Evolutionary conservation across 1,284 basidiomycete genomes (phyloP).

Genomic region (Sanghuangporus sanghuang): DNA sequence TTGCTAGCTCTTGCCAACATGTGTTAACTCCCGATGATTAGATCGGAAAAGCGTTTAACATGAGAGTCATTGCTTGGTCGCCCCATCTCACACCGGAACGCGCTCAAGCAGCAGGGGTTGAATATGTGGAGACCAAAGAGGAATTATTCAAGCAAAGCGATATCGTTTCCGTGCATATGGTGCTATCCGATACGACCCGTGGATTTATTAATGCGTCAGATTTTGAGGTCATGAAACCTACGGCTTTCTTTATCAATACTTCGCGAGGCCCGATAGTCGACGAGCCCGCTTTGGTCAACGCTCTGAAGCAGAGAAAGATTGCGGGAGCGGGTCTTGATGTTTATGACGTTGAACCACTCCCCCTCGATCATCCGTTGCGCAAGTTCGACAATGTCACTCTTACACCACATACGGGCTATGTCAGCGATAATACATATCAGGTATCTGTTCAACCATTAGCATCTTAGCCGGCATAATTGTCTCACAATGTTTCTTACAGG

Average conservation of each 20-base stretch:
- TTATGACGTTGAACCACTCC: slow-evolving; percentile 59
- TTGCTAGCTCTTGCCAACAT: background rate
- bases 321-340: slow-evolving; percentile 55
- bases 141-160: slow-evolving; percentile 49
- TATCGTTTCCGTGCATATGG: slow-evolving; percentile 55
- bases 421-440: slow-evolving; percentile 45
- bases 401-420: slow-evolving; percentile 58
- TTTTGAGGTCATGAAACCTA: slow-evolving; percentile 46
- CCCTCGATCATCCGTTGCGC: slow-evolving; percentile 48
- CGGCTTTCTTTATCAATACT: slow-evolving; percentile 59
- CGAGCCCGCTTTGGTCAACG: slow-evolving; percentile 46
- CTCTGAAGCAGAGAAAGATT: slow-evolving; percentile 42
- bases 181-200: slow-evolving; percentile 45
- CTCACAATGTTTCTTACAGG: background rate
- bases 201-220: slow-evolving; percentile 44
- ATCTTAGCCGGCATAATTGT: background rate
- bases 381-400: slow-evolving; percentile 47
- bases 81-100: slow-evolving; percentile 55
- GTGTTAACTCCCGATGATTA: slow-evolving; percentile 20
- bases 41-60: slow-evolving; percentile 55
- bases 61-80: slow-evolving; percentile 60
- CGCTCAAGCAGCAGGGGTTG: slow-evolving; percentile 46
- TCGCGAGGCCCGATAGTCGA: slow-evolving; percentile 58
- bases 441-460: slow-evolving; percentile 25
- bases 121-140: slow-evolving; percentile 43